Base-by-base conservation (phyloP, 768 basidiomycete genomes). In the Tricholomella constricta region DNA sequence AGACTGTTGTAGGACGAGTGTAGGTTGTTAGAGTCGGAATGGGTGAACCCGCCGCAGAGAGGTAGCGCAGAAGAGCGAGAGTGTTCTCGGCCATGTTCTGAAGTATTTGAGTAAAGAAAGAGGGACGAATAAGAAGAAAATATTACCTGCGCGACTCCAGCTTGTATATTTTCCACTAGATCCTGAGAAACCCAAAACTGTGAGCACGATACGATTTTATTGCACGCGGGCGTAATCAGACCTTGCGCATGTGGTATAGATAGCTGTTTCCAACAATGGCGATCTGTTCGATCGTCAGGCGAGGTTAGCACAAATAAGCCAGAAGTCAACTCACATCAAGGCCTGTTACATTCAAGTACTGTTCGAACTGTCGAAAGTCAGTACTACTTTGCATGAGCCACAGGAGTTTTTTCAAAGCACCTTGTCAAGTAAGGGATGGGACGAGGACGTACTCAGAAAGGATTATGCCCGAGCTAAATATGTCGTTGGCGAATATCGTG, bases 341-440 rank as follows among this genome's bases (percentile, higher is more conserved):
- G 10, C 96, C 96, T 0, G 94, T 89, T 17, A 98, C 86, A 61
- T 91, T 89, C 27, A 95, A 72, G 65, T 97, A 97, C 51, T 87
- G 73, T 61, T 92, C 89, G 56, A 97, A 98, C 60, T 98, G 96
- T 25, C 91, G 84, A 62, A 98, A 98, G 68, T 98, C 95, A 45
- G 96, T 98, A 64, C 92, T 94, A 61, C 31, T 46, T 40, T 12
- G 42, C 14, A 45, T 56, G 20, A 59, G 57, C 55, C n/a, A 10
- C 19, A 20, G 22, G 45, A 29, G 32, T 31, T 41, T 31, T 12
- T 20, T 31, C 51, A 20, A 40, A 51, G 25, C 38, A 20, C 54
- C 50, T 47, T 17, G 26, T 35, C 26, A 34, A 51, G 20, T 12
- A 37, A 23, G 27, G 27, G 17, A 3, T 32, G 36, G 19, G 45